A percentile compares a stretch with the other conserved stretches of the same genome.
Evolutionary conservation across 768 basidiomycete genomes (phyloP).

Genomic region (Mycena sanguinolenta): DNA sequence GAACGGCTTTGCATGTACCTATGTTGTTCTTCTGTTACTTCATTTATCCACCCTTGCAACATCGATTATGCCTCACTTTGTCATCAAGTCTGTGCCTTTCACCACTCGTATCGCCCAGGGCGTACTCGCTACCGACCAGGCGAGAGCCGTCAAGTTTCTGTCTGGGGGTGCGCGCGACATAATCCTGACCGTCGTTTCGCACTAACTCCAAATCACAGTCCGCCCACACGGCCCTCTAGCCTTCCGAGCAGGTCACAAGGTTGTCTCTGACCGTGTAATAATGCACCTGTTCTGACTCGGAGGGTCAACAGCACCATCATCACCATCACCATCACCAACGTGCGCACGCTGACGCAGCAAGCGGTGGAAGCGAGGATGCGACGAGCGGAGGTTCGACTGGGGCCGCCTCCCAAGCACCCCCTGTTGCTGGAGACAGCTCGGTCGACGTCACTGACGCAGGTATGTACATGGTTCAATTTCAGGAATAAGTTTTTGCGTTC

Average conservation of each 20-base stretch:
- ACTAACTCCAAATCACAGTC: conserved; percentile 32
- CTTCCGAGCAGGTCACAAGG: conserved; percentile 44
- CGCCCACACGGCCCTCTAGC: conserved; percentile 67
- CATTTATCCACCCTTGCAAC: no score
- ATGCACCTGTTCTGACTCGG: no score
- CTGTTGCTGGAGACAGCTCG: conserved; percentile 45
- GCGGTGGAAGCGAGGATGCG: conserved; percentile 34
- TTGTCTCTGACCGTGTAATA: no score
- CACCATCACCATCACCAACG: conserved; percentile 40
- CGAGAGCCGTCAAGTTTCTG: conserved; percentile 69
- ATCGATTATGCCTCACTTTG: conserved; percentile 52
- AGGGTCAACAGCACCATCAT: conserved; percentile 29
- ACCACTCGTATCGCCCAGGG: conserved; percentile 58
- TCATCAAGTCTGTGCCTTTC: conserved; percentile 60
- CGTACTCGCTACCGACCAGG: conserved; percentile 65
- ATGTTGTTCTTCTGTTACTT: no score
- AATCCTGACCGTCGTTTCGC: background rate
- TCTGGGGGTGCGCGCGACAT: conserved; percentile 46
- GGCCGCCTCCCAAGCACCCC: conserved; percentile 9
- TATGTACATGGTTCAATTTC: conserved; percentile 37
- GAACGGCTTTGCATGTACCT: background rate
- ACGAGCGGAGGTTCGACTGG: conserved; percentile 33
- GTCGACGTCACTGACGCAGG: conserved; percentile 72
- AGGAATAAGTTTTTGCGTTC: background rate
- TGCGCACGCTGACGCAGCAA: conserved; percentile 26